These are phyloP conservation scores for Kluyveromyces starmeri DNA, from an alignment of 805 yeast genomes.

Conservation along the genomic window DNA sequence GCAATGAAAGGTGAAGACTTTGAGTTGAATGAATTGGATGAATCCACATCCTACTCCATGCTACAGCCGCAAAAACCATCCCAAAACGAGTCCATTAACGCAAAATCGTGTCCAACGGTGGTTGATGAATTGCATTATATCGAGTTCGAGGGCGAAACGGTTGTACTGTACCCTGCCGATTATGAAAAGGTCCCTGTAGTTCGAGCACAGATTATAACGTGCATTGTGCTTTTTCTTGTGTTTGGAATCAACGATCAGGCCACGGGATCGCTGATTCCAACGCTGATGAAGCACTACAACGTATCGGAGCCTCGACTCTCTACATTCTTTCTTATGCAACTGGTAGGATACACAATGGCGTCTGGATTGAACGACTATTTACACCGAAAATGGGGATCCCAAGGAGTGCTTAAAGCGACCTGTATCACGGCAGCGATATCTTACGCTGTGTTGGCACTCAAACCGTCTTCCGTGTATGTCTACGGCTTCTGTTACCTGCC, in stretches of 20 bases:
- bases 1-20: neutral
- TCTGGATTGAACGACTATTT: conserved; percentile 24
- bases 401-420: conserved; percentile 24
- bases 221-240: conserved; percentile 22
- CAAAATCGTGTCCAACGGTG: neutral
- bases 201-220: conserved; percentile 21
- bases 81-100: neutral
- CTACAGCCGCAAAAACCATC: too few species aligned
- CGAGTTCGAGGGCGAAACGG: conserved; percentile 20
- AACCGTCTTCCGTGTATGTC: conserved; percentile 18
- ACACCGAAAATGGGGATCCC: conserved; percentile 20
- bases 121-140: neutral
- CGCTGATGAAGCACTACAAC: conserved; percentile 20
- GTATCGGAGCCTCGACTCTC: conserved; percentile 22
- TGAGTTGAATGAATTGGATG: neutral
- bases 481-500: conserved; percentile 24
- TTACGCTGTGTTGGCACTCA: conserved; percentile 15
- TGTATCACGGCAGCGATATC: conserved; percentile 14
- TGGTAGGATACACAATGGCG: conserved; percentile 25
- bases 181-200: conserved; percentile 21
- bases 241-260: conserved; percentile 30
- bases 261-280: conserved; percentile 28
- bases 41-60: neutral
- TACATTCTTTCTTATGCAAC: conserved; percentile 24
- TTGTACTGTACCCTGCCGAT: conserved; percentile 22